Conservation (phyloP, 805 yeast genomes). For the Monosporozyma aerobia region DNA sequence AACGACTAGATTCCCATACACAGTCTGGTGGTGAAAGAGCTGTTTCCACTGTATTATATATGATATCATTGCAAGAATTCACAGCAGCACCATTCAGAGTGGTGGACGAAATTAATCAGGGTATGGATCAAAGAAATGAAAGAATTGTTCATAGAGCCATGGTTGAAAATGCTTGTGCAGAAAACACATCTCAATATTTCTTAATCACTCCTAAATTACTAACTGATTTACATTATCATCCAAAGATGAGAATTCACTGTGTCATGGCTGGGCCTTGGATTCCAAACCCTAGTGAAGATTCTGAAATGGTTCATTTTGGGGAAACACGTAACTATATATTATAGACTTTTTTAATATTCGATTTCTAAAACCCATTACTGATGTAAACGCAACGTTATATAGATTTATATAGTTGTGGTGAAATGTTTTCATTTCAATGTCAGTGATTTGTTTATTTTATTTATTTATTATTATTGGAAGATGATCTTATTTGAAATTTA, state of each 20-base stretch:
- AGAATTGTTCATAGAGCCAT: constrained; percentile 74
- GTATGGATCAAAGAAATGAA: constrained; percentile 94
- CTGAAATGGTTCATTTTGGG: constrained; percentile 30
- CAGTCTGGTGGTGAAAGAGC: constrained; percentile 99
- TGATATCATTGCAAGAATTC: constrained; percentile 82
- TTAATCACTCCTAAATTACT: constrained; percentile 87
- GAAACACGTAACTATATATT: constrained; percentile 17
- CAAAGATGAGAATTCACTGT: constrained; percentile 76
- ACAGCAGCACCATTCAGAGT: constrained; percentile 87
- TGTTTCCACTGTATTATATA: constrained; percentile 82
- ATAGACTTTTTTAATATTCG: not conserved
- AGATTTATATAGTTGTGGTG: not conserved
- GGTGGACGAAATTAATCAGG: constrained; percentile 97
- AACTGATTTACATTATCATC: constrained; percentile 67
- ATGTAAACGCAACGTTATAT: not conserved
- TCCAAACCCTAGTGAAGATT: constrained; percentile 30
- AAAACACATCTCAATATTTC: constrained; percentile 69
- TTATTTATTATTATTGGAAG: not conserved
- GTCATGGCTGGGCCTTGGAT: constrained; percentile 54
- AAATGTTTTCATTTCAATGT: not conserved
- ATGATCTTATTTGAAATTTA: not conserved
- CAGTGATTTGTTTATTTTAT: no score
- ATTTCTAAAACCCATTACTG: not conserved
- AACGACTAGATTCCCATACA: constrained; percentile 69
- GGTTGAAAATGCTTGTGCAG: constrained; percentile 72